Evolutionary conservation across 805 yeast genomes (phyloP), one percentile per base, ranked within the genome.

Genomic region (Myxozyma kluyveri): DNA sequence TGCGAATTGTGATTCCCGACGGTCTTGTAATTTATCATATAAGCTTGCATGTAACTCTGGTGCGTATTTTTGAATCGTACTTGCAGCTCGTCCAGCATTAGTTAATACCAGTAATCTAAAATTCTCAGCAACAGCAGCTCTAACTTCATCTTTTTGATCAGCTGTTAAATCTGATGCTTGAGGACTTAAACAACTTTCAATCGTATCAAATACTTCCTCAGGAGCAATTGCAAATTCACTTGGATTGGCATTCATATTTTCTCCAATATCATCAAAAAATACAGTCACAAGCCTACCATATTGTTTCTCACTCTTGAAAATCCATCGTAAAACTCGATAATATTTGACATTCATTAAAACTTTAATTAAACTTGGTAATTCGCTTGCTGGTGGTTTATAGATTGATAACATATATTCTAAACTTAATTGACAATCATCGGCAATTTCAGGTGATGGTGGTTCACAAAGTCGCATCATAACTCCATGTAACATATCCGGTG

Each of bases 391-490:
- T 0, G 91, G 88, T 46, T 77, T 80, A 64, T 83, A 84, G 0
- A 75, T 73, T 0, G 95, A 79, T 1, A 91, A 64, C 17, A 93
- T 65, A 42, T 88, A 77, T 61, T 84, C 87, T 7, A 89, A 66
- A 10, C 95, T 90, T 41, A 85, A 72, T 64, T 91, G 91, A 60
- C 87, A 80, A 53, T 86, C 91, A 24, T 72, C 76, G 47, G 71
- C 74, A 45, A 75, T 56, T 0, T 62, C 56, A 2, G 52, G 23
- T 59, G 61, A 66, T 67, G 14, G 69, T 70, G 18, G 71, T 10
- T 36, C 59, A 60, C 87, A 83, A 32, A 89, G 68, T 2, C 66
- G 68, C 3, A 73, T 68, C 23, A 85, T 69, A 0, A 84, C 69
- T 2, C 67, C 64, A 4, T 76, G 75, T 38, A 86, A 64, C 1